Percentiles rank a stretch among this genome's conserved stretches.
These are phyloP conservation scores for Penicillium cinerascens DNA, from an alignment of 495 filamentous ascomycete genomes.

Conservation along the genomic window DNA sequence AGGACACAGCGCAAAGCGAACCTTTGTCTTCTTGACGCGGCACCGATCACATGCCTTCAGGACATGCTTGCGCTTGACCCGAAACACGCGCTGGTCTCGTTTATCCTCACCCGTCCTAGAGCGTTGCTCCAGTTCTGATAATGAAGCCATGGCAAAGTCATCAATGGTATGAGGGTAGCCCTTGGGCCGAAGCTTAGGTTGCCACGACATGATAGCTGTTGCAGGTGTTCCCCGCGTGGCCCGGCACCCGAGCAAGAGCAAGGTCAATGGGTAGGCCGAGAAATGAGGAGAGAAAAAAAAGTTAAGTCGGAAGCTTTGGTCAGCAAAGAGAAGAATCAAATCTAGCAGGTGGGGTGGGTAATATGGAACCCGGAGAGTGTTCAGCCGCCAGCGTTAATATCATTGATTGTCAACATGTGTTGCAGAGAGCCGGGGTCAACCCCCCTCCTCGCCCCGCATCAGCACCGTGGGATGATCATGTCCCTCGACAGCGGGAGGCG, in stretches of 20 bases:
- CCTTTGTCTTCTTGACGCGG: conserved; percentile 49
- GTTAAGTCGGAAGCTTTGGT: conserved; percentile 10
- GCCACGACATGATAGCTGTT: conserved; percentile 35
- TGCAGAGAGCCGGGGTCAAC: conserved; percentile 13
- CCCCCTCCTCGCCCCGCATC: conserved; percentile 11
- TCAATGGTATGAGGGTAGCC: conserved; percentile 40
- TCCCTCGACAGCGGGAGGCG: conserved; percentile 2
- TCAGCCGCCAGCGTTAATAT: conserved; percentile 20
- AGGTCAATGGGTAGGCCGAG: not conserved
- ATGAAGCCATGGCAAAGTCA: conserved; percentile 31
- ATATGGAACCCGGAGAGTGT: conserved; percentile 13
- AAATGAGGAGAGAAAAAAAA: not conserved
- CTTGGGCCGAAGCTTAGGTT: conserved; percentile 45
- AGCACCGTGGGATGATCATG: not conserved
- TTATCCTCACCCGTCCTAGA: conserved; percentile 35
- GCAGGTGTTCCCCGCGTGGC: not conserved
- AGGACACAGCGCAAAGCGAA: conserved; percentile 14
- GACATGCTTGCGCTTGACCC: conserved; percentile 50
- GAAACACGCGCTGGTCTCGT: conserved; percentile 43
- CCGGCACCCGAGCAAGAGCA: not conserved
- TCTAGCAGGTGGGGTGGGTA: conserved; percentile 23
- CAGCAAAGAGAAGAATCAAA: conserved; percentile 14
- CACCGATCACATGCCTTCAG: conserved; percentile 48
- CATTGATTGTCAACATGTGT: conserved; percentile 14
- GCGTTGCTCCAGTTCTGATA: conserved; percentile 34